Evolutionary conservation across 345 rosid genomes (phyloP).

Genomic region (Hibiscus mutabilis): DNA sequence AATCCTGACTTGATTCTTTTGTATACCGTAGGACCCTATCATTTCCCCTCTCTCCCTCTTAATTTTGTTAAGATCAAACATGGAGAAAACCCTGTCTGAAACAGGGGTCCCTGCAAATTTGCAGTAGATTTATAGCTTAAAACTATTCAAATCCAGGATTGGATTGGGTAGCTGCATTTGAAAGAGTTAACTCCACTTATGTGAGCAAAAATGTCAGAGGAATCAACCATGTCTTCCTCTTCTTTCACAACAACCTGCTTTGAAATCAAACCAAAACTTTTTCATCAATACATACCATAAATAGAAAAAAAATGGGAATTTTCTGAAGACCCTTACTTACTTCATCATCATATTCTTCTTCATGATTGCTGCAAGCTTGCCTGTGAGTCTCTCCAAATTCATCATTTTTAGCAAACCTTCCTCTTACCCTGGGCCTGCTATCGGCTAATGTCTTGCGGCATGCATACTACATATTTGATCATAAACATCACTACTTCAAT

Average conservation of each 20-base stretch:
- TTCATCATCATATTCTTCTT: conserved; percentile 63
- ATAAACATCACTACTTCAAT: background rate
- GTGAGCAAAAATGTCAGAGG: conserved; percentile 80
- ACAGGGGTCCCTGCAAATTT: conserved; percentile 31
- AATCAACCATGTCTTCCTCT: conserved; percentile 68
- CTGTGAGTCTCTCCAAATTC: conserved; percentile 55
- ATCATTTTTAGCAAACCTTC: conserved; percentile 92
- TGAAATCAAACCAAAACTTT: background rate
- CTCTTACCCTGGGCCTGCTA: conserved; percentile 87
- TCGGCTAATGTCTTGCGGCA: conserved; percentile 93
- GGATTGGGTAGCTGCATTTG: conserved; percentile 76
- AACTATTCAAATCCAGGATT: conserved; percentile 65
- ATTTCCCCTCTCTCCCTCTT: background rate
- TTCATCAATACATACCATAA: background rate
- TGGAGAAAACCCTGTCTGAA: conserved; percentile 14
- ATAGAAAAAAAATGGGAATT: too few relatives aligned
- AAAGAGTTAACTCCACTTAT: conserved; percentile 81
- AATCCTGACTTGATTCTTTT: conserved; percentile 16
- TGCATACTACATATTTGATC: conserved; percentile 51
- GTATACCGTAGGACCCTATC: conserved; percentile 19
- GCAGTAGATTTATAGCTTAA: conserved; percentile 11
- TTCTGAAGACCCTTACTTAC: conserved; percentile 45
- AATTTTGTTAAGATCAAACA: background rate
- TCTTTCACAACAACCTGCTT: conserved; percentile 61
- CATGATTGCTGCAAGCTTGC: conserved; percentile 46